Evolutionary conservation across 192 early-diverging fungal genomes (phyloP).

Genomic region (Allomyces macrogynus): DNA sequence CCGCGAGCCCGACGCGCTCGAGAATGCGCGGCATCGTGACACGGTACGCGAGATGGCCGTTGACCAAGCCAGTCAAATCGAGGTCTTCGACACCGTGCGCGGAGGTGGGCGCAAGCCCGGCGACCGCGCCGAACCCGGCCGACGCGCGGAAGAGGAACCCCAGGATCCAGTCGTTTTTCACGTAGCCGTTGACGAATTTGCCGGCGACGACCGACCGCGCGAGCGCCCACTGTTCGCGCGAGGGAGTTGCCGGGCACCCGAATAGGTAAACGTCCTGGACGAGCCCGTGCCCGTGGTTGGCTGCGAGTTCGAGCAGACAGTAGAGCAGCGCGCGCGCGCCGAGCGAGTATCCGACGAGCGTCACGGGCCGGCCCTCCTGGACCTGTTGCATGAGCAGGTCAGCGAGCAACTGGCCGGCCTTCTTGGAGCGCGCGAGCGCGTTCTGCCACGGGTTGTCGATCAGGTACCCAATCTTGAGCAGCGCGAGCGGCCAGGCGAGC

Average conservation of each 20-base stretch:
- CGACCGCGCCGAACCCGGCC: constrained; percentile 47
- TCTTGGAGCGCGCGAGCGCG: constrained; percentile 47
- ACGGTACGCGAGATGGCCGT: constrained; percentile 76
- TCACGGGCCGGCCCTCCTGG: constrained; percentile 73
- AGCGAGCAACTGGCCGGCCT: constrained; percentile 72
- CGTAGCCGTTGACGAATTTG: constrained; percentile 76
- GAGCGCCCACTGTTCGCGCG: constrained; percentile 58
- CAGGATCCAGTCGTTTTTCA: constrained; percentile 74
- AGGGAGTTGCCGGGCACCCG: constrained; percentile 73
- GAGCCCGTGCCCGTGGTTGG: constrained; percentile 55
- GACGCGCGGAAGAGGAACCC: constrained; percentile 80
- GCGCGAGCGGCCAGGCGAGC: constrained; percentile 52
- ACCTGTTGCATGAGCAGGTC: constrained; percentile 66
- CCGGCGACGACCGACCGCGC: constrained; percentile 60
- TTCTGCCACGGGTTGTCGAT: constrained; percentile 85
- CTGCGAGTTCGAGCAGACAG: constrained; percentile 69
- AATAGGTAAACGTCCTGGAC: constrained; percentile 78
- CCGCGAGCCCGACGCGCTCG: constrained; percentile 47
- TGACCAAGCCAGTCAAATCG: constrained; percentile 54
- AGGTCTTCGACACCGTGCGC: constrained; percentile 66
- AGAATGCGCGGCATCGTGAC: constrained; percentile 59
- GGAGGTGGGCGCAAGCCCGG: constrained; percentile 63
- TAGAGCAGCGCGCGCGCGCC: constrained; percentile 88
- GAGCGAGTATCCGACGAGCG: constrained; percentile 80
- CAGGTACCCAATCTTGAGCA: constrained; percentile 58